Percentiles rank a stretch among this genome's conserved stretches.
Evolutionary conservation across 176 grass and related monocot genomes (phyloP).

Genomic region (Microstegium vimineum): DNA sequence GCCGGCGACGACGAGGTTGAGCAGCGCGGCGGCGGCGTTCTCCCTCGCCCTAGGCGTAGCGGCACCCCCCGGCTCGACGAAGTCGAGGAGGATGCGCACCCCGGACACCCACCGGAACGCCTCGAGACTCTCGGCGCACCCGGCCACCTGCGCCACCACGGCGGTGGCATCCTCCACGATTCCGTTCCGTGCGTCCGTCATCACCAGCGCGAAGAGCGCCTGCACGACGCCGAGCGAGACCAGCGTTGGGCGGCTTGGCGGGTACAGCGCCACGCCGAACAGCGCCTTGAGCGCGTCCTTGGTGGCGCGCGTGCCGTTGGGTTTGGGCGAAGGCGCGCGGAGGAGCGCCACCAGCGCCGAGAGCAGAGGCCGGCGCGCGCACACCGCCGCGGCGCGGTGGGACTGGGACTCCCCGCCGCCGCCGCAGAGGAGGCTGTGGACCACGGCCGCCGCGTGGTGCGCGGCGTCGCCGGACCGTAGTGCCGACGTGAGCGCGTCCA

Average conservation of each 20-base stretch:
- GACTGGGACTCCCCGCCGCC: slow-evolving; percentile 59
- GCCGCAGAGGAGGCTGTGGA: slow-evolving; percentile 77
- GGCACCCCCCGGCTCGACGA: slow-evolving; percentile 41
- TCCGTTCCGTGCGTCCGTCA: slow-evolving; percentile 53
- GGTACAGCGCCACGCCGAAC: slow-evolving; percentile 60
- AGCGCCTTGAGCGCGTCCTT: slow-evolving; percentile 96
- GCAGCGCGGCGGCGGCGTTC: slow-evolving; percentile 72
- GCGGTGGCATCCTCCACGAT: slow-evolving; percentile 86
- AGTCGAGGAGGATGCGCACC: slow-evolving; percentile 61
- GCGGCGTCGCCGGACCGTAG: slow-evolving; percentile 45
- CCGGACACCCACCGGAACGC: slow-evolving; percentile 64
- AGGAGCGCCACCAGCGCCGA: slow-evolving; percentile 61
- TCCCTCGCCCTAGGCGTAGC: slow-evolving; percentile 48
- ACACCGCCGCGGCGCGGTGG: slow-evolving; percentile 58
- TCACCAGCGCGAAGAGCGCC: slow-evolving; percentile 67
- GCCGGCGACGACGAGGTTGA: slow-evolving; percentile 77
- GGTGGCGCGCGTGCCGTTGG: slow-evolving; percentile 39
- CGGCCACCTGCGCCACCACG: slow-evolving; percentile 82
- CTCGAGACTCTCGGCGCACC: slow-evolving; percentile 73
- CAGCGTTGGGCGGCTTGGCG: slow-evolving; percentile 57
- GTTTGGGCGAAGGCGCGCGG: not conserved
- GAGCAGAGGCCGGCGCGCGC: slow-evolving; percentile 44
- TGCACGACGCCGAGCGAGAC: slow-evolving; percentile 51
- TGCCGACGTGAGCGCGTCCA: slow-evolving; percentile 68
- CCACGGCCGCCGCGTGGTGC: slow-evolving; percentile 73